These are phyloP conservation scores for Dalbergia cochinchinensis DNA, from an alignment of 306 rosid species.

Conservation along the genomic window DNA sequence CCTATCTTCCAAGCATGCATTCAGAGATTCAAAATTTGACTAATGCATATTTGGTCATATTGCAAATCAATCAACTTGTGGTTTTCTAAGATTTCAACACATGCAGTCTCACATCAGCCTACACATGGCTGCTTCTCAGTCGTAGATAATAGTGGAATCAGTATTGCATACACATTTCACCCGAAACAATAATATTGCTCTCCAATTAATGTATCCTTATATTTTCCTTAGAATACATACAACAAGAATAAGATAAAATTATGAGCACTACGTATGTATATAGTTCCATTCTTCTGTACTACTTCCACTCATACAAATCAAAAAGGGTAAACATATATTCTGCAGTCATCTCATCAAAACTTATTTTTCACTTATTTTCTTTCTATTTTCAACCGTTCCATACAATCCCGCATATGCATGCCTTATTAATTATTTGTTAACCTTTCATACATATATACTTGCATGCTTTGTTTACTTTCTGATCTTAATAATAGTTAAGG, in stretches of 20 bases:
- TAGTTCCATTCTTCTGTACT: background rate
- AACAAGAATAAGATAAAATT: too few relatives aligned
- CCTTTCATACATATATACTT: too few relatives aligned
- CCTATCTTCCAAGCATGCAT: background rate
- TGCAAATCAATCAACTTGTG: constrained; percentile 7
- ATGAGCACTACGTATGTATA: background rate
- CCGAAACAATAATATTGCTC: background rate
- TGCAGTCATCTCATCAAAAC: background rate
- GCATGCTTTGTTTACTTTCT: too few relatives aligned
- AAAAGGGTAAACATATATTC: background rate
- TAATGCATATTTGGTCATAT: background rate
- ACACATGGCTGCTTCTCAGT: constrained; percentile 1
- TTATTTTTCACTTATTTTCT: too few relatives aligned
- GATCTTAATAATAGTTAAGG: too few relatives aligned
- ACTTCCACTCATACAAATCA: background rate
- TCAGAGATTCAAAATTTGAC: constrained; percentile 15
- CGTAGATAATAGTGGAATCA: background rate
- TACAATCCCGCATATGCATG: too few relatives aligned
- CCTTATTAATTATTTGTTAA: too few relatives aligned
- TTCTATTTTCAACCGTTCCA: too few relatives aligned
- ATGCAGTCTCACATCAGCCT: constrained; percentile 7
- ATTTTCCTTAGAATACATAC: background rate
- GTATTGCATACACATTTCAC: background rate
- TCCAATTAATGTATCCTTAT: background rate
- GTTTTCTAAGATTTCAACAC: background rate